Evolutionary conservation across 2,329 filamentous ascomycete genomes (phyloP).

Genomic region (Talaromyces sp.): DNA sequence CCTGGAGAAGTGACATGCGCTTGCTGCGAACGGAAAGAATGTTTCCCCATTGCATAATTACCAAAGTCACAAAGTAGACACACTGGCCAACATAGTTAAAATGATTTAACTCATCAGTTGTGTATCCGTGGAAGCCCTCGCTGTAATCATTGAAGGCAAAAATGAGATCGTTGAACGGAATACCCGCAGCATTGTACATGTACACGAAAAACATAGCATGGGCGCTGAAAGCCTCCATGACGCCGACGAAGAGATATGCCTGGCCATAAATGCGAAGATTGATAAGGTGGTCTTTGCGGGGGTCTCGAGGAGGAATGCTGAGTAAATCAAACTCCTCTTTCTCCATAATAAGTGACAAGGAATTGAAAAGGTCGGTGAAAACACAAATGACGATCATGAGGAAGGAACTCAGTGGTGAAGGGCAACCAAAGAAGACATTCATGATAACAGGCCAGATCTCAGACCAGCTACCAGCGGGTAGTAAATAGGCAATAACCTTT

Average conservation of each 20-base stretch:
- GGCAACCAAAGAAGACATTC: constrained; percentile 60
- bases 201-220: constrained; percentile 61
- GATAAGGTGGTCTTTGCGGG: constrained; percentile 56
- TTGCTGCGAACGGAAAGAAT: constrained; percentile 57
- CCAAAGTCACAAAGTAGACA: constrained; percentile 59
- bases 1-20: constrained; percentile 55
- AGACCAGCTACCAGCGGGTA: constrained; percentile 58
- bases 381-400: constrained; percentile 63
- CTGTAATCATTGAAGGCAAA: constrained; percentile 55
- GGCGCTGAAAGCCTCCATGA: constrained; percentile 54
- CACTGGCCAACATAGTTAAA: constrained; percentile 56
- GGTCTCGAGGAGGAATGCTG: constrained; percentile 54
- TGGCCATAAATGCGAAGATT: constrained; percentile 56
- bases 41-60: constrained; percentile 59
- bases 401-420: constrained; percentile 55
- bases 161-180: constrained; percentile 53
- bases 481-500: constrained; percentile 46
- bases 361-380: constrained; percentile 58
- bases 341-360: constrained; percentile 58
- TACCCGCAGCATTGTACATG: constrained; percentile 52
- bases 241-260: constrained; percentile 56
- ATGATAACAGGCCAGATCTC: constrained; percentile 62
- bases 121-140: constrained; percentile 55
- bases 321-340: constrained; percentile 59
- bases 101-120: constrained; percentile 46